Base-by-base conservation (phyloP, 2,329 filamentous ascomycete genomes). In the Tolypocladium pustulatum region DNA sequence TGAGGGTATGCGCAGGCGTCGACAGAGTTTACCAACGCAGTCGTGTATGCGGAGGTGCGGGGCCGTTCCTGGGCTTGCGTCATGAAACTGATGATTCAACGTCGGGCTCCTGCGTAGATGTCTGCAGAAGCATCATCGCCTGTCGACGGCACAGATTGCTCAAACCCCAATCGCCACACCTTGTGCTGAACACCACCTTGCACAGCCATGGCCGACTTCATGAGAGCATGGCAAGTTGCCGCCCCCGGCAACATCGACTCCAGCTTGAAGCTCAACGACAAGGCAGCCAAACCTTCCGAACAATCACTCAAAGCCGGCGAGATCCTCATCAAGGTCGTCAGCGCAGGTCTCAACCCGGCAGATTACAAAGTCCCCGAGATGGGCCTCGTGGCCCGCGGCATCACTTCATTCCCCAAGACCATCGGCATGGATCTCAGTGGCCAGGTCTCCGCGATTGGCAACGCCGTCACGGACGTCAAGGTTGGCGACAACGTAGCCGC, bases 401-500 rank as follows among this genome's bases (percentile, higher is more conserved):
- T 69, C 3, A 54, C 67, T 0, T 57, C 62, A 9, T 72, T 66
- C 59, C 79, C 81, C 27, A 74, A 74, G 22, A 76, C 71, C 1
- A 76, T 76, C 0, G 76, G 76, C 22, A 73, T 77, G 64, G 82
- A 85, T 64, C 79, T 81, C 62, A 72, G 74, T 62, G 83, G 82
- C 30, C 72, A 66, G 22, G 76, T 84, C 4, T 73, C 76, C 37
- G 66, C 66, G 7, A 62, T 68, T 12, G 72, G 65, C 20, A 40
- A 66, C 0, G 64, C 61, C 13, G 65, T 67, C 3, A 59, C 61
- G 0, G 69, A 71, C 38, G 68, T 75, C 40, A 65, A 69, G 3
- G 61, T 71, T 0, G 78, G 77, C 13, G 75, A 78, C 54, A 59
- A 72, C 2, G 76, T 83, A 2, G 73, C 79, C 55, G 80, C 77